A percentile compares a stretch with the other conserved stretches of the same genome.
These are phyloP conservation scores for Coemansia sp. DNA, from an alignment of 192 early-diverging fungal species.

Conservation along the genomic window DNA sequence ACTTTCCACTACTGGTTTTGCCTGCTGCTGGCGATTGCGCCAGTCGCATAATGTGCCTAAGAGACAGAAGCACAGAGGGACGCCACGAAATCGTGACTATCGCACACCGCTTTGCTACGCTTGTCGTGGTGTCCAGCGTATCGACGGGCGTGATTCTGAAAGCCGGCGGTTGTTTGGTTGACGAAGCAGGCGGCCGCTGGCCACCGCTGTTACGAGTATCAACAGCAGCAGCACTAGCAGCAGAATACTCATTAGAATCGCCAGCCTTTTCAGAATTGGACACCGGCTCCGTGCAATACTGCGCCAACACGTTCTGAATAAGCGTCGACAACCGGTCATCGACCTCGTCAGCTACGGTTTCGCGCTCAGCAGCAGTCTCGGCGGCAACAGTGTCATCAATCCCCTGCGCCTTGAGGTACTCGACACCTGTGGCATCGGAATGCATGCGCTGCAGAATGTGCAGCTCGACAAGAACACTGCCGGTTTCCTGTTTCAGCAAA, in stretches of 20 bases:
- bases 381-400: slow-evolving; percentile 1
- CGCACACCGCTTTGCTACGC: slow-evolving; percentile 21
- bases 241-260: not conserved
- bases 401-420: not conserved
- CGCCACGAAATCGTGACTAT: slow-evolving; percentile 33
- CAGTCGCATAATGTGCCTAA: slow-evolving; percentile 19
- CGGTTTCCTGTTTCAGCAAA: slow-evolving; percentile 87
- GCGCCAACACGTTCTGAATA: slow-evolving; percentile 21
- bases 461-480: slow-evolving; percentile 63
- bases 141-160: slow-evolving; percentile 1
- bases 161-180: not conserved
- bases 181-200: not conserved
- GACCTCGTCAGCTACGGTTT: slow-evolving; percentile 57
- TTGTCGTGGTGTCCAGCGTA: slow-evolving; percentile 4
- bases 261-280: not conserved
- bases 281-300: slow-evolving; percentile 23
- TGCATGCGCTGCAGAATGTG: slow-evolving; percentile 80
- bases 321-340: slow-evolving; percentile 67
- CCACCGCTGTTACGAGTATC: not conserved
- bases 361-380: slow-evolving; percentile 40
- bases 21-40: not conserved
- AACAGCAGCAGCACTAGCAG: not conserved
- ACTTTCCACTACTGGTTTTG: not conserved
- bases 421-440: slow-evolving; percentile 32
- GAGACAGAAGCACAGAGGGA: slow-evolving; percentile 9